Conservation (phyloP, 2,329 filamentous ascomycete species). For the Orbilia javanica region DNA sequence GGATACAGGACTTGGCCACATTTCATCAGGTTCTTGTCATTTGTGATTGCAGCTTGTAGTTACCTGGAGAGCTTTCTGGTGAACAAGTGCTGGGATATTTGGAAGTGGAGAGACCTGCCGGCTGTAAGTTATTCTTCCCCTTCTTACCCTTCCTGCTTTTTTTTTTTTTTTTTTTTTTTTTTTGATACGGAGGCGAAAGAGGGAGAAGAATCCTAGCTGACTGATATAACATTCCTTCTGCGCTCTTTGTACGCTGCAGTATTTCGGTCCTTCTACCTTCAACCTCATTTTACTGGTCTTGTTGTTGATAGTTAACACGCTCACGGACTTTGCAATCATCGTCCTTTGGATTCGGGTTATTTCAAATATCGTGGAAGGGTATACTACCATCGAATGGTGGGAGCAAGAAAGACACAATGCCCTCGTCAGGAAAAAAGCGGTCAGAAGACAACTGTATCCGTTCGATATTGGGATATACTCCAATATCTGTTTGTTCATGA, state of each 20-base stretch:
- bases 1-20: slow-evolving; percentile 84
- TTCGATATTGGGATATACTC: slow-evolving; percentile 82
- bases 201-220: neutral
- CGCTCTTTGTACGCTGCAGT: slow-evolving; percentile 64
- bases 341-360: slow-evolving; percentile 70
- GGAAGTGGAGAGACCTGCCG: slow-evolving; percentile 75
- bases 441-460: slow-evolving; percentile 76
- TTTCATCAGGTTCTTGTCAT: slow-evolving; percentile 82
- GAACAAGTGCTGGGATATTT: slow-evolving; percentile 73
- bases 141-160: neutral
- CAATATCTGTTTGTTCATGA: slow-evolving; percentile 83
- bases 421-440: slow-evolving; percentile 67
- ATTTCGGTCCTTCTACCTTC: slow-evolving; percentile 75
- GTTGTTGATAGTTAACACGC: slow-evolving; percentile 71
- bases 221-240: slow-evolving; percentile 1
- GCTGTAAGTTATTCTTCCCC: slow-evolving; percentile 66
- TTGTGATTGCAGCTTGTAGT: slow-evolving; percentile 74
- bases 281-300: slow-evolving; percentile 74
- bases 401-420: slow-evolving; percentile 76
- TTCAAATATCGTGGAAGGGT: slow-evolving; percentile 72
- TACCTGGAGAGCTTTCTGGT: slow-evolving; percentile 75
- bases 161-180: too few relatives aligned
- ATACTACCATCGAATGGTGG: slow-evolving; percentile 87
- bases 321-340: slow-evolving; percentile 73
- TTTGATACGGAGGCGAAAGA: too few relatives aligned